These are phyloP conservation scores for Fusarium veterinarium DNA, from an alignment of 2,329 filamentous ascomycete genomes.

Conservation along the genomic window DNA sequence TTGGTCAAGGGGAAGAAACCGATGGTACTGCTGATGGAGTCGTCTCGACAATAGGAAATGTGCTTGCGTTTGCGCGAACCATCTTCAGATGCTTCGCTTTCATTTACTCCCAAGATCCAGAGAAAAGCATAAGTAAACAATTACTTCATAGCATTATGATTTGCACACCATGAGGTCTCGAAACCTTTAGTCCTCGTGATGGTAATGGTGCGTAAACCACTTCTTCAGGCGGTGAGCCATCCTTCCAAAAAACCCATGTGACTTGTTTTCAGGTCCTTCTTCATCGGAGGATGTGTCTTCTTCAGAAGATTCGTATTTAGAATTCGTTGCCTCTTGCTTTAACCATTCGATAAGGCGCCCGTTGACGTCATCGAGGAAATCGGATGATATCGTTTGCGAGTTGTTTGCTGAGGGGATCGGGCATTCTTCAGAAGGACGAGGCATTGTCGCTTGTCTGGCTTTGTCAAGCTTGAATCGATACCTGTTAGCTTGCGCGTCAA, in stretches of 20 bases:
- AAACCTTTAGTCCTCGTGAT: rapidly evolving
- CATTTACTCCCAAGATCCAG: background rate
- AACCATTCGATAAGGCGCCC: background rate
- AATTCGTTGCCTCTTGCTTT: rapidly evolving
- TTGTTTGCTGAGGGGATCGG: no score
- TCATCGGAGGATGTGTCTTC: rapidly evolving
- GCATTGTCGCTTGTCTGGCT: background rate
- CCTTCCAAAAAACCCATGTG: rapidly evolving
- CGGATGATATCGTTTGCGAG: no score
- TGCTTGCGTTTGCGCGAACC: rapidly evolving
- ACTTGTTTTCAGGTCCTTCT: background rate
- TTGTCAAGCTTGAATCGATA: no score
- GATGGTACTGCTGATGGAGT: rapidly evolving
- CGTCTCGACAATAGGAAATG: rapidly evolving
- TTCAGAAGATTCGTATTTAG: rapidly evolving
- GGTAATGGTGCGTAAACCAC: background rate
- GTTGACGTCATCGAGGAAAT: background rate
- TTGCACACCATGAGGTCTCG: rapidly evolving
- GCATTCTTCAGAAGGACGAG: background rate
- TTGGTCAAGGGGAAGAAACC: rapidly evolving
- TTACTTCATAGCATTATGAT: rapidly evolving
- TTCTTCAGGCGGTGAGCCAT: background rate
- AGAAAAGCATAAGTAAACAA: rapidly evolving
- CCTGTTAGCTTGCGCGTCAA: background rate
- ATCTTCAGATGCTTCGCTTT: background rate